Evolutionary conservation across 2,329 filamentous ascomycete genomes (phyloP), one percentile per base, ranked within the genome.

Genomic region (Aspergillus pseudonomiae): DNA sequence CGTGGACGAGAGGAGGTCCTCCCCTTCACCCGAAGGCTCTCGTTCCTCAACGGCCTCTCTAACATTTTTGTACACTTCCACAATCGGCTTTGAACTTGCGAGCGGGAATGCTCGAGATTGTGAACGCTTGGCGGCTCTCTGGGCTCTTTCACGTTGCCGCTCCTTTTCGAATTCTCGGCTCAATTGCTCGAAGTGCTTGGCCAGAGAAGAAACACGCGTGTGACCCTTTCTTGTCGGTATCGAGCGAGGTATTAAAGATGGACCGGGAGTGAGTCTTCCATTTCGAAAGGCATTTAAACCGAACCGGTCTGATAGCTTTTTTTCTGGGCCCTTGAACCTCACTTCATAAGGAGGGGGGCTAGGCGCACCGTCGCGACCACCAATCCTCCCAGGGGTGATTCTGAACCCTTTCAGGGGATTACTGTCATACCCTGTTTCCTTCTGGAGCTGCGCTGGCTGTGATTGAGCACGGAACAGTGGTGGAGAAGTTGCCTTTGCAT

Each of bases 81-180:
- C 94, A 64, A 96, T 94, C 7, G 95, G 94, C 72, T 94, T 95
- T n/a, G 94, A 96, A 21, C 93, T 94, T 46, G 93, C 92, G 67
- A 95, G 88, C 24, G 95, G 94, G 75, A 94, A 94, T 0, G 93
- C 92, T 65, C 94, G 87, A 16, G 92, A 92, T 75, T 88, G 87
- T 50, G 87, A 85, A 74, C 91, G 89, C 73, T 89, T 93, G 53
- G 92, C 91, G 30, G 92, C 91, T 63, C 92, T 73, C 75, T 93
- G 91, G 71, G 90, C 90, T 68, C 92, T 88, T 76, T 98, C 94
- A 56, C 91, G 90, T 69, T 96, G 87, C 52, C 95, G 88, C 78
- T 99, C 94, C 71, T 94, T 96, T 74, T 97, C 93, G 69, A 99
- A 99, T 74, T 99, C 96, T 28, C 94, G 90, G 70, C 93, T 97